Conservation (phyloP, 2,329 filamentous ascomycete genomes). For the Penicillium sp. region DNA sequence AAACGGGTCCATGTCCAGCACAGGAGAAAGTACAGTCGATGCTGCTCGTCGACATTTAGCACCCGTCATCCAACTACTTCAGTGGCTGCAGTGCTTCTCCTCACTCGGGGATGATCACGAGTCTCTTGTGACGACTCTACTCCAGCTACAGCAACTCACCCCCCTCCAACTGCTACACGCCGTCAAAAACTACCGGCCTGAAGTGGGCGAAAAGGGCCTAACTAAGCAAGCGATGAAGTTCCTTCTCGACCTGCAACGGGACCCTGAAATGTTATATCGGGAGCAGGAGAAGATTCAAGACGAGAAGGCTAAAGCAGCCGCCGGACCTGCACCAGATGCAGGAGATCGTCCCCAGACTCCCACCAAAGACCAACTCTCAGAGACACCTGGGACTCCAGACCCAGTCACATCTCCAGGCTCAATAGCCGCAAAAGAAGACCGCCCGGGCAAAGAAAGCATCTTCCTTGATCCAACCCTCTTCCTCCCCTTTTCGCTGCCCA, state of each 20-base stretch:
- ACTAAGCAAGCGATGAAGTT: slow-evolving; percentile 86
- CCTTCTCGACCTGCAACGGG: slow-evolving; percentile 71
- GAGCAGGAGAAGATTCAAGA: slow-evolving; percentile 33
- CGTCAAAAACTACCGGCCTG: slow-evolving; percentile 85
- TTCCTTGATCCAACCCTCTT: slow-evolving; percentile 86
- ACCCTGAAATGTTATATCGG: slow-evolving; percentile 55
- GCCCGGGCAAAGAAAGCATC: slow-evolving; percentile 40
- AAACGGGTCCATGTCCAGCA: slow-evolving; percentile 76
- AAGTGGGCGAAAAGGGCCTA: slow-evolving; percentile 90
- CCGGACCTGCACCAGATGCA: slow-evolving; percentile 8
- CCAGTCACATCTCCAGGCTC: slow-evolving; percentile 22
- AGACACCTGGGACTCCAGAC: slow-evolving; percentile 19
- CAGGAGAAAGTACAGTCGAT: slow-evolving; percentile 81
- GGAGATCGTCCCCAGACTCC: slow-evolving; percentile 31
- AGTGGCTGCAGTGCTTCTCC: slow-evolving; percentile 98
- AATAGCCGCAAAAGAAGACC: slow-evolving; percentile 23
- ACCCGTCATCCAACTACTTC: slow-evolving; percentile 85
- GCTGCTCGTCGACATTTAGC: slow-evolving; percentile 77
- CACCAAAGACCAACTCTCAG: slow-evolving; percentile 15
- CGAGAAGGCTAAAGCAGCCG: slow-evolving; percentile 20
- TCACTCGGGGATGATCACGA: slow-evolving; percentile 87
- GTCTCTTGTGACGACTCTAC: slow-evolving; percentile 77
- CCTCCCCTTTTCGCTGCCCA: slow-evolving; percentile 90
- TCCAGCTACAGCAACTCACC: slow-evolving; percentile 78
- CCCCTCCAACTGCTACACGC: slow-evolving; percentile 87